Conservation (phyloP, 2,329 filamentous ascomycete species). For the Cladosporium sp. region DNA sequence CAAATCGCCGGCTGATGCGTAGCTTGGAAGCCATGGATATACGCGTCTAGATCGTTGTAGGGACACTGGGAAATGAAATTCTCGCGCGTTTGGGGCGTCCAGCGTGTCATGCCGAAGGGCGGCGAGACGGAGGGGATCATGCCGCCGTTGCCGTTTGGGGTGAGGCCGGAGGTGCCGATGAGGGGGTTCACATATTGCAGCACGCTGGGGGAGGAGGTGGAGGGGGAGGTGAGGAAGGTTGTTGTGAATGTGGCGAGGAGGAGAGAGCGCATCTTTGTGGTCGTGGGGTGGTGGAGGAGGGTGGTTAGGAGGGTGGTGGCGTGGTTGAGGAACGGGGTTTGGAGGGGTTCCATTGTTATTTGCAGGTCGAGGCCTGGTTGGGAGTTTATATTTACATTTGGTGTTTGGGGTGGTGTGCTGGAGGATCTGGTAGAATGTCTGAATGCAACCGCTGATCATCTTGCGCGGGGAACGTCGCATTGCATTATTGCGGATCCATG, state of each 20-base stretch:
- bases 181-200: slow-evolving; percentile 29
- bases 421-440: not conserved
- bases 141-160: slow-evolving; percentile 31
- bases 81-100: slow-evolving; percentile 44
- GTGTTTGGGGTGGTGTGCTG: too few relatives aligned
- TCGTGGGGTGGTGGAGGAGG: not conserved
- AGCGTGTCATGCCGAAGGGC: slow-evolving; percentile 49
- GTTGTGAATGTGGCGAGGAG: not conserved
- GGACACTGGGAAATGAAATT: slow-evolving; percentile 49
- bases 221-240: not conserved
- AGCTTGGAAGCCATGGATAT: slow-evolving; percentile 47
- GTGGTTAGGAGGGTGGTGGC: not conserved
- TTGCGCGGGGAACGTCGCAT: slow-evolving; percentile 8
- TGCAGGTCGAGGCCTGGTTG: too few relatives aligned
- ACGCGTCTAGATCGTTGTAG: slow-evolving; percentile 41
- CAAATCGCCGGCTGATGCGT: slow-evolving; percentile 51
- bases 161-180: slow-evolving; percentile 30
- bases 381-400: too few relatives aligned
- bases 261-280: slow-evolving; percentile 11
- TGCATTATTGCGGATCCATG: not conserved
- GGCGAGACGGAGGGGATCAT: slow-evolving; percentile 32
- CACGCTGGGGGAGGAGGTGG: slow-evolving; percentile 20
- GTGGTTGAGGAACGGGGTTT: not conserved
- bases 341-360: not conserved
- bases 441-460: slow-evolving; percentile 8